These are phyloP conservation scores for Margaritispora aquatica DNA, from an alignment of 495 filamentous ascomycete genomes.

Conservation along the genomic window DNA sequence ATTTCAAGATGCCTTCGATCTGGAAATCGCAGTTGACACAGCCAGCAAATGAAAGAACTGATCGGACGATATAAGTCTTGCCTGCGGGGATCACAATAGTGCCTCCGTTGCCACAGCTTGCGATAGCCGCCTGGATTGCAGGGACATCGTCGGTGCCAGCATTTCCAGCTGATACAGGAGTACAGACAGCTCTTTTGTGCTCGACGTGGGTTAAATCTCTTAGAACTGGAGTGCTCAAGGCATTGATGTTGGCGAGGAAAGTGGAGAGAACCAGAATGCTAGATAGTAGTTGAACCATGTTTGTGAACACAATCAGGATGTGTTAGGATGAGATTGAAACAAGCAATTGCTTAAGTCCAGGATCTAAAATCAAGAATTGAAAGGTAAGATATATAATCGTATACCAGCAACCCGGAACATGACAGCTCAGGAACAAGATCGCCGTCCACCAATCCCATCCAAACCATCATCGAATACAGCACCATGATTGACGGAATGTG, in stretches of 20 bases:
- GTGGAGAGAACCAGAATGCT: not conserved
- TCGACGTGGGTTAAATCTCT: not conserved
- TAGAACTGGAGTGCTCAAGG: not conserved
- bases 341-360: not conserved
- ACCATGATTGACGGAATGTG: not conserved
- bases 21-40: conserved; percentile 36
- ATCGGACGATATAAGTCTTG: conserved; percentile 31
- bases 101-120: conserved; percentile 32
- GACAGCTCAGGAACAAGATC: not conserved
- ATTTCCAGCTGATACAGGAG: conserved; percentile 29
- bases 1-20: conserved; percentile 36
- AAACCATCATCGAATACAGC: not conserved
- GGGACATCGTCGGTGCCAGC: conserved; percentile 30
- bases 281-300: not conserved
- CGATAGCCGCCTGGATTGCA: conserved; percentile 31
- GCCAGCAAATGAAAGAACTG: conserved; percentile 32
- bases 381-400: not conserved
- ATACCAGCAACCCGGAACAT: not conserved
- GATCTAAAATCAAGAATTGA: not conserved
- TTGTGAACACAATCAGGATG: not conserved
- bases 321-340: too few species aligned
- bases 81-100: conserved; percentile 38
- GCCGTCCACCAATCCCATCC: not conserved
- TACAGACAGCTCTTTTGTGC: conserved; percentile 26
- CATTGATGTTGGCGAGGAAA: not conserved